These are phyloP conservation scores for Stentor coeruleus DNA, from an alignment of 73 alveolate genomes.

Conservation along the genomic window DNA sequence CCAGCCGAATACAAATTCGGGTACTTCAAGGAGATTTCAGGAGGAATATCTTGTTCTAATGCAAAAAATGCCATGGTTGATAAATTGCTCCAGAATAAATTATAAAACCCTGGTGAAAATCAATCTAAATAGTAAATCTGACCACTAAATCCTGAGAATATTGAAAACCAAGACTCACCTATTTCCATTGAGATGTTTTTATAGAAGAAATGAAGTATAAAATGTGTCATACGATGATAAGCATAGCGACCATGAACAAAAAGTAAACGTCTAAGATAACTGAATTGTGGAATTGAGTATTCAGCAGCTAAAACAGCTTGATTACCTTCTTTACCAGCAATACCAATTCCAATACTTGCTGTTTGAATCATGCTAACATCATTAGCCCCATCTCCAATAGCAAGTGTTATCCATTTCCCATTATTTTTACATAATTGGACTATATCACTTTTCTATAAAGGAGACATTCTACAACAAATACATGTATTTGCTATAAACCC, in stretches of 20 bases:
- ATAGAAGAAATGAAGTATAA: constrained; percentile 93
- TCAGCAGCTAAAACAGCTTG: constrained; percentile 94
- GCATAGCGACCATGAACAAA: constrained; percentile 94
- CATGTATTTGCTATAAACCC: constrained; percentile 48
- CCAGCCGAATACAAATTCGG: constrained; percentile 84
- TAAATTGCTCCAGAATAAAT: constrained; percentile 89
- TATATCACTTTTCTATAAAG: constrained; percentile 47
- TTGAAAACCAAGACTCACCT: constrained; percentile 82
- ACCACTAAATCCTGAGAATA: constrained; percentile 88
- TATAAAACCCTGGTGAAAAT: constrained; percentile 88
- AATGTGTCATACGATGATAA: constrained; percentile 79
- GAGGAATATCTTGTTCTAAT: constrained; percentile 75
- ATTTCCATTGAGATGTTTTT: constrained; percentile 85
- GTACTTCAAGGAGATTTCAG: constrained; percentile 50
- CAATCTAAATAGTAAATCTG: constrained; percentile 93
- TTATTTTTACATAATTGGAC: constrained; percentile 40
- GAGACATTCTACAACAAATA: constrained; percentile 47
- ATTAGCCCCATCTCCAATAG: constrained; percentile 75
- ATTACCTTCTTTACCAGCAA: constrained; percentile 83
- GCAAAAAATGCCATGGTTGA: constrained; percentile 72
- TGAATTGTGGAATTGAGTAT: constrained; percentile 84
- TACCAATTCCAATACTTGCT: constrained; percentile 89
- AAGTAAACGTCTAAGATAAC: constrained; percentile 74
- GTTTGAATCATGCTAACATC: constrained; percentile 79
- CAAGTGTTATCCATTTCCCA: constrained; percentile 41